A percentile compares a stretch with the other conserved stretches of the same genome.
These are phyloP conservation scores for Heimioporus retisporus DNA, from an alignment of 1,284 basidiomycete species.

Conservation along the genomic window DNA sequence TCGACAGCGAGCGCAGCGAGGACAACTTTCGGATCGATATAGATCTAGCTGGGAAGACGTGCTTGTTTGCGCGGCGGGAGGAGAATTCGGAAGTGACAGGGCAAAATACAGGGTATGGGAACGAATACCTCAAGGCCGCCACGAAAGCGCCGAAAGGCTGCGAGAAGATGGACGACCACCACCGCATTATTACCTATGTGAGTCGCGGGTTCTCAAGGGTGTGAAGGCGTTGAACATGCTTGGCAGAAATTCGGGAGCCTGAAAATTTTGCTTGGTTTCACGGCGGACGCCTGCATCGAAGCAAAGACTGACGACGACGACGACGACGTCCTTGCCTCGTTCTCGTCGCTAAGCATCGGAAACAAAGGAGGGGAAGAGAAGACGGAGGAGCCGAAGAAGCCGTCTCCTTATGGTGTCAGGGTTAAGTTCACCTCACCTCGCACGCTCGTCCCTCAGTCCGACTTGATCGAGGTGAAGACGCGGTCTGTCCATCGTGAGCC, in stretches of 20 bases:
- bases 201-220: slow-evolving; percentile 20
- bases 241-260: slow-evolving; percentile 43
- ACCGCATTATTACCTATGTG: slow-evolving; percentile 51
- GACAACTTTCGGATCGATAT: slow-evolving; percentile 50
- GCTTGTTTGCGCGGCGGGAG: slow-evolving; percentile 44
- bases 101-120: slow-evolving; percentile 40
- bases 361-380: slow-evolving; percentile 1
- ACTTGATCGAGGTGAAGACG: slow-evolving; percentile 54
- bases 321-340: slow-evolving; percentile 38
- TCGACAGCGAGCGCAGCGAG: slow-evolving; percentile 20
- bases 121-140: slow-evolving; percentile 45
- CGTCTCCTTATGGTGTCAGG: slow-evolving; percentile 16
- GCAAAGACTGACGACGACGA: slow-evolving; percentile 15
- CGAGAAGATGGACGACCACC: slow-evolving; percentile 45
- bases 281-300: slow-evolving; percentile 43
- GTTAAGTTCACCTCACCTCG: slow-evolving; percentile 26
- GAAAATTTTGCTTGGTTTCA: slow-evolving; percentile 44
- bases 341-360: slow-evolving; percentile 37
- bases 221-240: background rate
- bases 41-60: slow-evolving; percentile 42
- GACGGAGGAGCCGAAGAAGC: slow-evolving; percentile 5
- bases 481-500: slow-evolving; percentile 36
- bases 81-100: slow-evolving; percentile 14
- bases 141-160: slow-evolving; percentile 41
- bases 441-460: slow-evolving; percentile 44